Base-by-base conservation (phyloP, 1,284 basidiomycete genomes). In the Marasmius sp. region DNA sequence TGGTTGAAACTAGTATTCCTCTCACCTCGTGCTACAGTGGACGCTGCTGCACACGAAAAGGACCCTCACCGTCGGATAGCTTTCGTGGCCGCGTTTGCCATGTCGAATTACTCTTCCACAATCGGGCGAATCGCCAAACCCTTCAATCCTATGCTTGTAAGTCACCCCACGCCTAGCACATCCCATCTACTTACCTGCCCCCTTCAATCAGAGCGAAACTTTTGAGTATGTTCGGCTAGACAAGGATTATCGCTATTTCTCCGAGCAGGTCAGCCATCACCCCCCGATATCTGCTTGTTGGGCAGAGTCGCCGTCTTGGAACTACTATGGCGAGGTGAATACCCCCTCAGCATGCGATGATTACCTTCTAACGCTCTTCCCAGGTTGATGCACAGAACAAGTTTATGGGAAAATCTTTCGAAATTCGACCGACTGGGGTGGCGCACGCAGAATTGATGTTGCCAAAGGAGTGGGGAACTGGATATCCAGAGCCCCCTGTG, bases 271-370 rank as follows among this genome's bases (percentile, higher is more conserved):
- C 62, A 94, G 91, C 72, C 96, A 98, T 75, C 96, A 98, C 74
- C 95, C 95, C 4, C 97, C 97, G 0, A 95, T 98, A 61, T 96
- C 94, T n/a, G 96, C 97, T 8, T 98, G 96, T 74, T 96, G 93
- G 86, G 92, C 92, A 2, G 94, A 98, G 75, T 89, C 92, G 0
- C 93, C 94, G 0, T 77, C 79, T 43, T 98, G 95, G 95, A 85
- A 89, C 64, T 98, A 98, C 75, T 97, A 87, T 70, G 96, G 96
- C 70, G 93, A 96, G 80, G 92, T 91, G 61, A 43, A 70, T 14
- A 37, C 6, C 12, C 47, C 12, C 6, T 12, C 3, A 10, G 6
- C n/a, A 34, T 16, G 39, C 12, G 41, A 27, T 12, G 2, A 47
- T n/a, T 66, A 41, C 11, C 22, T 14, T 63, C 37, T 62, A 49